A percentile compares a stretch with the other conserved stretches of the same genome.
These are phyloP conservation scores for Infundibulicybe gibba DNA, from an alignment of 768 basidiomycete species.

Conservation along the genomic window DNA sequence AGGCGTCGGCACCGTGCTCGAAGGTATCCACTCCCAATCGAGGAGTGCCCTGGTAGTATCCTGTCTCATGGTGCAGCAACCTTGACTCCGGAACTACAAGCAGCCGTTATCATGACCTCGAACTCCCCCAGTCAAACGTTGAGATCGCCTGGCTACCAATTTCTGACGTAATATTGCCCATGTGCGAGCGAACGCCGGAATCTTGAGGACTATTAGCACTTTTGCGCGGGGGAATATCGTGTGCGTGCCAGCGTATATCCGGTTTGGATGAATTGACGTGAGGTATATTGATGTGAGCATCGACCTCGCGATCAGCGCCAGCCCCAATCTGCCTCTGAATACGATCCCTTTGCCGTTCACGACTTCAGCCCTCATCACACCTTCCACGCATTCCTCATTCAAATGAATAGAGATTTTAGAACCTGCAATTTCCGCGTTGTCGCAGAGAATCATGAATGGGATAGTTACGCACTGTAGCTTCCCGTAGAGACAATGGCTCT, in stretches of 20 bases:
- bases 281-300: neutral
- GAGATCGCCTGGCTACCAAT: conserved; percentile 27
- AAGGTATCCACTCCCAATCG: conserved; percentile 46
- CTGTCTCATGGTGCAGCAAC: conserved; percentile 44
- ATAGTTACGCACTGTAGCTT: conserved; percentile 42
- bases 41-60: conserved; percentile 27
- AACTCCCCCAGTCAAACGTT: conserved; percentile 47
- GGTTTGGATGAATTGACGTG: neutral
- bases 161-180: conserved; percentile 34
- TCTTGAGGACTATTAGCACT: conserved; percentile 27
- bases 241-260: conserved; percentile 60
- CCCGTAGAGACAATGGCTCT: too few relatives aligned
- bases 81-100: conserved; percentile 49
- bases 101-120: conserved; percentile 42
- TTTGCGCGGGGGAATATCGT: conserved; percentile 11
- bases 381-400: conserved; percentile 50
- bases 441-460: too few relatives aligned
- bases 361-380: conserved; percentile 52
- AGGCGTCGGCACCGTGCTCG: conserved; percentile 60
- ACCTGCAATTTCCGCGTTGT: conserved; percentile 27
- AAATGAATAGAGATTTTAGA: conserved; percentile 45
- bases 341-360: conserved; percentile 56
- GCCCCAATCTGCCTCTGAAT: conserved; percentile 57
- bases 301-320: conserved; percentile 63
- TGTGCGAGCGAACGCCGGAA: conserved; percentile 47